phyloP scores from a whole-genome alignment of 1,284 basidiomycete genomes.

The Boletus subluridellus region DNA sequence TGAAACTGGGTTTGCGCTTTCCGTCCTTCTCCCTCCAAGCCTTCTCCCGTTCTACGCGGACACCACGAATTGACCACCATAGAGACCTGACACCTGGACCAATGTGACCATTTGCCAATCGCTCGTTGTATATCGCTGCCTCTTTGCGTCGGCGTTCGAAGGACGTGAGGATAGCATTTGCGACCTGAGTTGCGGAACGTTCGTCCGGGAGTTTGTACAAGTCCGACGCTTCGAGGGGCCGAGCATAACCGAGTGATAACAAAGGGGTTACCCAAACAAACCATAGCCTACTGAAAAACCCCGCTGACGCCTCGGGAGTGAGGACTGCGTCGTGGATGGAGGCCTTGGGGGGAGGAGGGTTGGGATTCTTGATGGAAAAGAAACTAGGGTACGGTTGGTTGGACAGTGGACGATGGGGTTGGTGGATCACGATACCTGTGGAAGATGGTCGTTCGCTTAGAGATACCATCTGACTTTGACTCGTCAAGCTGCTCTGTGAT shows the following conservation, averaged over 20 bases:
- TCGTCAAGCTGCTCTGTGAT: background rate
- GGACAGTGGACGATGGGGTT: background rate
- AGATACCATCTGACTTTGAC: background rate
- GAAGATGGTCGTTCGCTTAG: background rate
- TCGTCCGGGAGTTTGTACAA: constrained; percentile 78
- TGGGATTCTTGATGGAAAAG: constrained; percentile 12
- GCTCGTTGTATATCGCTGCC: too few relatives aligned
- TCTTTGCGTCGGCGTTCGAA: too few relatives aligned
- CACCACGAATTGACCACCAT: too few relatives aligned
- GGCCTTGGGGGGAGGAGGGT: constrained; percentile 40
- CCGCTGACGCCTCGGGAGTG: constrained; percentile 31
- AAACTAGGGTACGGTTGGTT: constrained; percentile 5
- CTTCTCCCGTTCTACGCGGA: constrained; percentile 45
- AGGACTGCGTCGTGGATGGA: constrained; percentile 44
- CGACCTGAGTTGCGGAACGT: constrained; percentile 55
- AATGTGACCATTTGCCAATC: too few relatives aligned
- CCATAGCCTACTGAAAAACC: constrained; percentile 40
- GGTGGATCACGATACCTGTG: constrained; percentile 8
- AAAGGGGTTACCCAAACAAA: constrained; percentile 76
- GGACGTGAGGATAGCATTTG: too few relatives aligned
- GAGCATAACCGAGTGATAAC: constrained; percentile 55
- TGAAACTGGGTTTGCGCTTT: constrained; percentile 64
- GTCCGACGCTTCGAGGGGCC: constrained; percentile 48
- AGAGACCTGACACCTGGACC: too few relatives aligned
- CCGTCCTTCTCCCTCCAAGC: constrained; percentile 65